phyloP scores from a whole-genome alignment of 805 yeast species.

The Schwanniomyces occidentalis region DNA sequence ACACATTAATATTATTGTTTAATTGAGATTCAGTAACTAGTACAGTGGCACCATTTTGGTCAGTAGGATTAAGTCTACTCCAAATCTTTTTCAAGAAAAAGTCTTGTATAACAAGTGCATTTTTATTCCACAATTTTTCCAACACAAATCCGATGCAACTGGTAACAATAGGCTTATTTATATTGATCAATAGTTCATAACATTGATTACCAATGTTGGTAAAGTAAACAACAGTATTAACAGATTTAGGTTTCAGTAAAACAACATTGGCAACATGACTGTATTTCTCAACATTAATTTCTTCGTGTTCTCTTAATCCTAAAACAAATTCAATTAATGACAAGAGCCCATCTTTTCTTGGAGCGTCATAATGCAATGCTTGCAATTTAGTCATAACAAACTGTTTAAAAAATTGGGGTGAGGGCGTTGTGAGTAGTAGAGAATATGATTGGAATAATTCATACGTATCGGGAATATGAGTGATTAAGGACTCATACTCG shows the following conservation, averaged over 20 bases:
- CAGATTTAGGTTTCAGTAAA: constrained; percentile 56
- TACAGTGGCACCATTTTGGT: constrained; percentile 17
- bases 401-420: constrained; percentile 46
- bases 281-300: constrained; percentile 63
- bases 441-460: constrained; percentile 64
- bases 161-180: constrained; percentile 61
- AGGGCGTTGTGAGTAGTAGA: constrained; percentile 50
- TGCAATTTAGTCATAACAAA: constrained; percentile 54
- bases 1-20: constrained; percentile 63
- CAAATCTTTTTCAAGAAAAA: constrained; percentile 57
- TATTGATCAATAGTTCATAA: constrained; percentile 53
- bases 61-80: constrained; percentile 29
- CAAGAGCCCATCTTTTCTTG: constrained; percentile 61
- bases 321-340: constrained; percentile 74
- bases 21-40: constrained; percentile 49
- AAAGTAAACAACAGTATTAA: constrained; percentile 54
- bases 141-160: constrained; percentile 59
- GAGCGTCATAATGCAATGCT: constrained; percentile 53
- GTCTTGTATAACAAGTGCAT: constrained; percentile 53
- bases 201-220: constrained; percentile 62
- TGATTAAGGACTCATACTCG: constrained; percentile 30
- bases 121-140: constrained; percentile 50
- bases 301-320: constrained; percentile 75
- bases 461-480: constrained; percentile 59
- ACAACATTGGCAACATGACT: constrained; percentile 67